Evolutionary conservation across 1,139 yeast genomes (phyloP).

Genomic region (Torulaspora pretoriensis): DNA sequence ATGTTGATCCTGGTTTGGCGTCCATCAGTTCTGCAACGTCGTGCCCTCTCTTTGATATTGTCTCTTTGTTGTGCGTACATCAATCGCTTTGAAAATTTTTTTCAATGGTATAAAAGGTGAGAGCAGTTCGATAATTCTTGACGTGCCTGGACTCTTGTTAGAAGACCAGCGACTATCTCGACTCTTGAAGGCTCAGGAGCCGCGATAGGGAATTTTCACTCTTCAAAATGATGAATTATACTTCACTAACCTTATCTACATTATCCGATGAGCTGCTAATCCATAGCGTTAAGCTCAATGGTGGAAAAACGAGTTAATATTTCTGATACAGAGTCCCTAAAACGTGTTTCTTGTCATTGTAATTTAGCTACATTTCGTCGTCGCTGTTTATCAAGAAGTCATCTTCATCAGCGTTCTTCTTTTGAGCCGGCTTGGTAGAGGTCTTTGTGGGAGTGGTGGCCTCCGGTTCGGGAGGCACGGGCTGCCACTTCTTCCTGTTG

Average conservation of each 20-base stretch:
- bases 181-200: constrained; percentile 8
- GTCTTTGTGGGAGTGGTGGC: constrained; percentile 29
- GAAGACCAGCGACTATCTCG: not conserved
- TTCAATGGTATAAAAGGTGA: not conserved
- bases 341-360: not conserved
- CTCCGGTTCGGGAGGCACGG: constrained; percentile 29
- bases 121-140: not conserved
- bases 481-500: constrained; percentile 28
- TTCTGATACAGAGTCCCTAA: constrained; percentile 23
- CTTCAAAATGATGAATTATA: constrained; percentile 24
- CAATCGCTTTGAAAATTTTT: not conserved
- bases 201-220: not conserved
- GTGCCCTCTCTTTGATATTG: not conserved
- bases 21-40: no score
- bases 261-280: constrained; percentile 32
- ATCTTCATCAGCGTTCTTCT: constrained; percentile 26
- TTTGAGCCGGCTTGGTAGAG: constrained; percentile 12
- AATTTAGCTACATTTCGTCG: constrained; percentile 16
- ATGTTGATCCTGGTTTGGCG: not conserved
- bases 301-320: constrained; percentile 10
- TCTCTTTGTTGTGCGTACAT: not conserved
- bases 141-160: not conserved
- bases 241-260: constrained; percentile 35
- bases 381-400: constrained; percentile 34
- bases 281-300: constrained; percentile 14